Evolutionary conservation across 495 filamentous ascomycete species (phyloP), one percentile per base, ranked within the genome.

Genomic region (Podospora fimiseda): DNA sequence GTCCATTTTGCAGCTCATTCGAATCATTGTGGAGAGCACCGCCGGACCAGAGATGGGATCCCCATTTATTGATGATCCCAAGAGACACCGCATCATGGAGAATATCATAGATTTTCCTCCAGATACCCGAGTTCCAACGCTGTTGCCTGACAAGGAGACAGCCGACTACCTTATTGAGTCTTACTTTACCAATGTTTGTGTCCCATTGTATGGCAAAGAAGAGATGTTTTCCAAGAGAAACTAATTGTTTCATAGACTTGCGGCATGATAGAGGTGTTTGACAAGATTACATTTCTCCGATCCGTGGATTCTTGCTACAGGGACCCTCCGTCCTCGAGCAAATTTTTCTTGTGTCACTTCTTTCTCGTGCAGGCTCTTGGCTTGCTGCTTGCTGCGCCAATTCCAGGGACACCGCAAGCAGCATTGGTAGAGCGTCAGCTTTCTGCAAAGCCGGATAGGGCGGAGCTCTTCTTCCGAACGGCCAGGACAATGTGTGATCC

Each of bases 1-100:
- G 44, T 86, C 86, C 1, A 87, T 85, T 57, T 61, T 90, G 40
- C 84, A 88, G 57, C 74, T 85, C 51, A 78, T 89, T 38, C 83
- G 85, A 27, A 83, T 86, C 58, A 84, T 89, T 51, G 83, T 90
- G 11, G 81, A 81, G 36, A 83, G 75, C 42, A 80, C 80, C 13
- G 79, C 80, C 19, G 85, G 86, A 4, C 61, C 77, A 3, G 63
- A 63, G 3, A 55, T 63, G 47, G 64, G 60, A 2, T 86, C 83
- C 8, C 72, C 77, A 4, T 89, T 90, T 50, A 88, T 85, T 8
- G 70, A 79, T 43, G 86, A 89, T 57, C 85, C 82, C 14, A 78
- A 76, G 47, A 74, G 85, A 41, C 83, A 88, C 62, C 80, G 80
- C 20, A 85, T 90, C 66, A 66, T 83, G 48, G 85, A 89, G 60